Percentiles rank a stretch among this genome's conserved stretches.
Evolutionary conservation across 805 yeast species (phyloP).

Genomic region (Candida morakotiae): DNA sequence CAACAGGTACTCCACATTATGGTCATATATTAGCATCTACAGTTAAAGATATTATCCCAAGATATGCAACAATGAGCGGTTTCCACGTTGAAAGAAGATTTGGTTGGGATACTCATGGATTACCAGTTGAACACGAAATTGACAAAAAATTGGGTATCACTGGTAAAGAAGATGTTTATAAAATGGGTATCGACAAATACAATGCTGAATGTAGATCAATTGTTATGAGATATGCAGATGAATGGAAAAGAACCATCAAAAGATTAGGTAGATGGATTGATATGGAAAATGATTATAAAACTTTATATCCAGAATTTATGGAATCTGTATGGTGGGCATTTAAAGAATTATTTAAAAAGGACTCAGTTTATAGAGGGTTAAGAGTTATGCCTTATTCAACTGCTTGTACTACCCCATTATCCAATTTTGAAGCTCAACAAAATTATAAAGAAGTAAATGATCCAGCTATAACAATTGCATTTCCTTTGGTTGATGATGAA

Average conservation of each 20-base stretch:
- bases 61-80: slow-evolving; percentile 98
- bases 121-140: slow-evolving; percentile 97
- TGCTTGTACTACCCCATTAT: slow-evolving; percentile 92
- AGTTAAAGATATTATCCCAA: slow-evolving; percentile 93
- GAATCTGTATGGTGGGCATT: slow-evolving; percentile 99
- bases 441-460: slow-evolving; percentile 96
- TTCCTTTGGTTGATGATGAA: slow-evolving; percentile 76
- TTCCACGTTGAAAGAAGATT: slow-evolving; percentile 93
- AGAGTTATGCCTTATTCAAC: slow-evolving; percentile 99
- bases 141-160: slow-evolving; percentile 95
- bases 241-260: slow-evolving; percentile 91
- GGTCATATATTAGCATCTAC: slow-evolving; percentile 98
- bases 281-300: slow-evolving; percentile 96
- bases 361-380: slow-evolving; percentile 88
- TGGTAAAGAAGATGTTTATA: slow-evolving; percentile 91
- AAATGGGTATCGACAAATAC: slow-evolving; percentile 89
- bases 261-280: slow-evolving; percentile 99
- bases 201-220: slow-evolving; percentile 93
- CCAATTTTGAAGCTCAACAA: slow-evolving; percentile 97
- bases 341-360: slow-evolving; percentile 79
- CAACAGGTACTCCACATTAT: slow-evolving; percentile 98
- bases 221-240: slow-evolving; percentile 95
- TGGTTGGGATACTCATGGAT: slow-evolving; percentile 99
- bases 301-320: slow-evolving; percentile 93
- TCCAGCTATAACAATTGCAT: slow-evolving; percentile 93